Percentiles rank a stretch among this genome's conserved stretches.
phyloP scores from a whole-genome alignment of 2,329 filamentous ascomycete species.

The Xylariaceae sp. region DNA sequence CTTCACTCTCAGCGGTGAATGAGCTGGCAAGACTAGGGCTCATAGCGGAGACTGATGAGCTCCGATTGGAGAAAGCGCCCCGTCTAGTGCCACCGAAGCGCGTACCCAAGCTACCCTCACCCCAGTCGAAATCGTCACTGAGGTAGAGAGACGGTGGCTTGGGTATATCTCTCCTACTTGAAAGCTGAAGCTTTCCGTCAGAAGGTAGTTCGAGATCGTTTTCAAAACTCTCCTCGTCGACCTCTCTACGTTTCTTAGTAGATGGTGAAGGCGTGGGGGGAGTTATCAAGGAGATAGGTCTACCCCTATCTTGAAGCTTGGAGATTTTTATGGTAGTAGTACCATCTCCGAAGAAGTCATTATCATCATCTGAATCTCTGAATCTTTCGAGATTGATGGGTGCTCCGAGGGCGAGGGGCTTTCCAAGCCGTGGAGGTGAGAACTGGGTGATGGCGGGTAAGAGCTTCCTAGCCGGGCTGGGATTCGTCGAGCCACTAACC shows the following conservation, averaged over 20 bases:
- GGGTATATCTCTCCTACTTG: conserved; percentile 55
- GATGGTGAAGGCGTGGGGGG: conserved; percentile 52
- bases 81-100: conserved; percentile 81
- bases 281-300: conserved; percentile 42
- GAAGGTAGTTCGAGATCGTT: conserved; percentile 66
- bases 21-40: conserved; percentile 92
- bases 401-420: conserved; percentile 36
- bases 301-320: conserved; percentile 36
- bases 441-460: conserved; percentile 24
- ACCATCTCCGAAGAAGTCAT: conserved; percentile 59
- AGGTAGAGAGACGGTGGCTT: conserved; percentile 55
- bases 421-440: conserved; percentile 31
- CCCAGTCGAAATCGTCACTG: conserved; percentile 83
- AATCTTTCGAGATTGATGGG: conserved; percentile 59
- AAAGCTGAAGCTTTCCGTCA: conserved; percentile 60
- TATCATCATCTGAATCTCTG: conserved; percentile 55
- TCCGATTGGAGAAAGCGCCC: conserved; percentile 72
- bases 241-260: conserved; percentile 44
- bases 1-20: conserved; percentile 86
- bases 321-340: conserved; percentile 63
- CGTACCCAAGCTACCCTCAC: conserved; percentile 86
- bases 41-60: conserved; percentile 81
- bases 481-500: conserved; percentile 53
- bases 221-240: conserved; percentile 63
- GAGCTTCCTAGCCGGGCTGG: conserved; percentile 46